Percentiles rank a stretch among this genome's conserved stretches.
Conservation (phyloP, 2,329 filamentous ascomycete genomes). For the Colletotrichum australisinense region DNA sequence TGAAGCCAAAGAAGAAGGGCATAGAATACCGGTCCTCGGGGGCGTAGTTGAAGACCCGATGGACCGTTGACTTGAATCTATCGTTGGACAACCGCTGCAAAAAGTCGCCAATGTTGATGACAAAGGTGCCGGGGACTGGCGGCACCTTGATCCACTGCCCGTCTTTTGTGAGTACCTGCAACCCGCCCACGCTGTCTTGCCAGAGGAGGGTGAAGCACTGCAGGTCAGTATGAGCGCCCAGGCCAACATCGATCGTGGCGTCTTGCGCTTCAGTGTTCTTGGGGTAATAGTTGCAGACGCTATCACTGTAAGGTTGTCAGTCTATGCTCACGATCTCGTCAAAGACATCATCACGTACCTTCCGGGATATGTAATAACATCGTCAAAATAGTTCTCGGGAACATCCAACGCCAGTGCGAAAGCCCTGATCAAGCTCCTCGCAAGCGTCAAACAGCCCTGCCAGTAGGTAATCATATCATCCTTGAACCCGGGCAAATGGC, state of each 20-base stretch:
- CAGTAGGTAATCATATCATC: constrained; percentile 35
- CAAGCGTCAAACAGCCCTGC: constrained; percentile 38
- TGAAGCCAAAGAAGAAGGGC: constrained; percentile 68
- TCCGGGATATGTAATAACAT: constrained; percentile 36
- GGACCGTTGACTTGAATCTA: constrained; percentile 51
- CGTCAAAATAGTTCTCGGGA: constrained; percentile 38
- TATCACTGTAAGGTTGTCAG: constrained; percentile 23
- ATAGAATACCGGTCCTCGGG: constrained; percentile 59
- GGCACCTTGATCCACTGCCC: constrained; percentile 48
- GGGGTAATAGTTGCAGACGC: constrained; percentile 58
- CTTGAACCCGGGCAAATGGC: constrained; percentile 34
- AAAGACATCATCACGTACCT: neutral
- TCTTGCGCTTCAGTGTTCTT: constrained; percentile 46
- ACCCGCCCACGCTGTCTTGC: constrained; percentile 55
- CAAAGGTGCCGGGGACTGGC: constrained; percentile 39
- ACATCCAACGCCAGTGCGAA: constrained; percentile 40
- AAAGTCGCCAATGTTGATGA: constrained; percentile 43
- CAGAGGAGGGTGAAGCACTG: constrained; percentile 61
- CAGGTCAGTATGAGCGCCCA: constrained; percentile 60
- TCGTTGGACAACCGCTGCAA: constrained; percentile 41
- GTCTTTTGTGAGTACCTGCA: constrained; percentile 55
- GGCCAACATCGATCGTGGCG: constrained; percentile 48
- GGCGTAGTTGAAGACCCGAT: constrained; percentile 59
- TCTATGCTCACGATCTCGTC: no score
- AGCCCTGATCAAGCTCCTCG: constrained; percentile 39